Percentiles rank a stretch among this genome's conserved stretches.
These are phyloP conservation scores for Trichoderma harzianum DNA, from an alignment of 2,329 filamentous ascomycete species.

Conservation along the genomic window DNA sequence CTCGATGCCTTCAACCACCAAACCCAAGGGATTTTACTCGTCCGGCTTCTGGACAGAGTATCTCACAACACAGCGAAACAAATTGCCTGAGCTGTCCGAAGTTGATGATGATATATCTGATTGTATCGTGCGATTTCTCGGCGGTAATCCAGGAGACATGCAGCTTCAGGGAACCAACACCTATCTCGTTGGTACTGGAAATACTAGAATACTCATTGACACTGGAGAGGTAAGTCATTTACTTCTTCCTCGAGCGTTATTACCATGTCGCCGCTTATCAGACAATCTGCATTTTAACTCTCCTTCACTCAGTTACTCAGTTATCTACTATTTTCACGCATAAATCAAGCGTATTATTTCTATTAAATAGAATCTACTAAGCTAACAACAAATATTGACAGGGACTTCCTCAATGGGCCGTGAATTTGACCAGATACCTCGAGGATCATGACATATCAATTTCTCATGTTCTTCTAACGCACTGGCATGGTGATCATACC, in stretches of 20 bases:
- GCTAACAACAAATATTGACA: background rate
- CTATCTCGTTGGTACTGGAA: constrained; percentile 12
- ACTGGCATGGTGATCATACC: constrained; percentile 73
- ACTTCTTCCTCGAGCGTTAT: background rate
- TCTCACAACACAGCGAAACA: background rate
- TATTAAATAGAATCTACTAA: background rate
- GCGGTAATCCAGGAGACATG: background rate
- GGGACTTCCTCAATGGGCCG: background rate
- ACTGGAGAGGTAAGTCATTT: background rate
- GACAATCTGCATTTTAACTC: background rate
- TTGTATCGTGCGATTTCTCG: background rate
- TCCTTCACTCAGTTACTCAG: background rate
- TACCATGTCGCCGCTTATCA: background rate
- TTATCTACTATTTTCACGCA: too few species aligned
- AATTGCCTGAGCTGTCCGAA: background rate
- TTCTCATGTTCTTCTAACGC: constrained; percentile 58
- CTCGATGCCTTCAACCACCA: background rate
- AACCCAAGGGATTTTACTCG: background rate
- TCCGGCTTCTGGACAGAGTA: background rate
- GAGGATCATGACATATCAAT: constrained; percentile 24
- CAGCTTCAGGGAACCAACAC: constrained; percentile 17
- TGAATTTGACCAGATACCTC: background rate
- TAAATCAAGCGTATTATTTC: background rate
- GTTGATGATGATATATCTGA: background rate
- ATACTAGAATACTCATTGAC: constrained; percentile 4